Evolutionary conservation across 495 filamentous ascomycete species (phyloP).

Genomic region (Aspergillus ellipticus): DNA sequence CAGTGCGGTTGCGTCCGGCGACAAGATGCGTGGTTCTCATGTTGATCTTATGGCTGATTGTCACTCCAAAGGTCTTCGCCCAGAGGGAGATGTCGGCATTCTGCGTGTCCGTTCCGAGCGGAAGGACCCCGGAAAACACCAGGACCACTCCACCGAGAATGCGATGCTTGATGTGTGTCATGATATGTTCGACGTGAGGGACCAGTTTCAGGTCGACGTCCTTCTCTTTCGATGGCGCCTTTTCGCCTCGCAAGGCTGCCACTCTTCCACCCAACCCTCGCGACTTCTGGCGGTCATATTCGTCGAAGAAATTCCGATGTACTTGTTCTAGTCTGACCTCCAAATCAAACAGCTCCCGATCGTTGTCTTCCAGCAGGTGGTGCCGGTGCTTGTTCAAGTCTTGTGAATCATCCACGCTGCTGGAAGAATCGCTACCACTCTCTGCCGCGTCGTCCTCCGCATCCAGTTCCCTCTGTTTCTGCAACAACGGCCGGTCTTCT

Average conservation of each 20-base stretch:
- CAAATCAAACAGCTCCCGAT: conserved; percentile 71
- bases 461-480: conserved; percentile 85
- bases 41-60: conserved; percentile 57
- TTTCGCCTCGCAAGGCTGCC: conserved; percentile 55
- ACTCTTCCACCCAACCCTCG: conserved; percentile 54
- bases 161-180: conserved; percentile 70
- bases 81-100: conserved; percentile 81
- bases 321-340: conserved; percentile 69
- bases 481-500: conserved; percentile 77
- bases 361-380: conserved; percentile 80
- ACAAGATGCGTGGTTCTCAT: conserved; percentile 64
- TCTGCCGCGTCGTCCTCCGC: conserved; percentile 68
- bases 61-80: conserved; percentile 79
- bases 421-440: conserved; percentile 29
- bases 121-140: conserved; percentile 86
- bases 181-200: conserved; percentile 79
- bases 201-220: conserved; percentile 63
- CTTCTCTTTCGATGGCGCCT: conserved; percentile 44
- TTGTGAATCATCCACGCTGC: conserved; percentile 39
- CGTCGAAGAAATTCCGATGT: conserved; percentile 75
- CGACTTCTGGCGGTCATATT: conserved; percentile 60
- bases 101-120: conserved; percentile 69
- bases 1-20: conserved; percentile 74
- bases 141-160: conserved; percentile 68
- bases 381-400: conserved; percentile 56